Evolutionary conservation across 306 rosid species (phyloP), one percentile per base, ranked within the genome.

Genomic region (Hippophae gyantsensis): DNA sequence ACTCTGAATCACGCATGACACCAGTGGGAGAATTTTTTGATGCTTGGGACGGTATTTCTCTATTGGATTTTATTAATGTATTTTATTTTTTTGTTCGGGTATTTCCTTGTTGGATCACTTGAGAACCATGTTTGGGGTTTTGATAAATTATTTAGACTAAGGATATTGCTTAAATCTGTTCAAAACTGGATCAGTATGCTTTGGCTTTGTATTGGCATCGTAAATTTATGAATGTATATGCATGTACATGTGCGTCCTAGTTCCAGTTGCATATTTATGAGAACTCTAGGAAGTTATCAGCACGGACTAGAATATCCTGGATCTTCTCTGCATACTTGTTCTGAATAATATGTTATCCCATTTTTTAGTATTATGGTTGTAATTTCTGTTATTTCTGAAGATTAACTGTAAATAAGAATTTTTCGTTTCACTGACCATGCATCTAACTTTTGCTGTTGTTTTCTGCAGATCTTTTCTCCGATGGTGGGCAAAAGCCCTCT

Each of bases 1-100:
- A 68, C 43, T 80, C 86, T 48, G 9, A 50, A 55, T 81, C 62
- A 61, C 26, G 62, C 59, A 48, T 74, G 66, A 61, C 81, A 51
- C 70, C 86, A 43, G 49, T 58, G 26, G 89, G 77, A 52, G 95
- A 88, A 57, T 93, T 82, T 76, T 86, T 65, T 80, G 97, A 93
- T 64, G 99, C 99, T 65, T 77, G 86, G 78, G 99, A 88, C 75
- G 99, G 99, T 93, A 89, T 9, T 32, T 60, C 54, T 52, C 42
- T 26, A 2, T 7, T 53, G 57, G 13, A 56, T 57, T 68, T 55
- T 32, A 44, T 65, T 64, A 12, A 49, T 47, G 13, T 47, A 47
- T 49, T 45, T 41, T 61, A 47, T 25, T 48, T 14, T 13, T 43
- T 58, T 43, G 23, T 64, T 55, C 7, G 18, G 51, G 49, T 7